These are phyloP conservation scores for Croton setiger DNA, from an alignment of 441 rosid species.

Conservation along the genomic window DNA sequence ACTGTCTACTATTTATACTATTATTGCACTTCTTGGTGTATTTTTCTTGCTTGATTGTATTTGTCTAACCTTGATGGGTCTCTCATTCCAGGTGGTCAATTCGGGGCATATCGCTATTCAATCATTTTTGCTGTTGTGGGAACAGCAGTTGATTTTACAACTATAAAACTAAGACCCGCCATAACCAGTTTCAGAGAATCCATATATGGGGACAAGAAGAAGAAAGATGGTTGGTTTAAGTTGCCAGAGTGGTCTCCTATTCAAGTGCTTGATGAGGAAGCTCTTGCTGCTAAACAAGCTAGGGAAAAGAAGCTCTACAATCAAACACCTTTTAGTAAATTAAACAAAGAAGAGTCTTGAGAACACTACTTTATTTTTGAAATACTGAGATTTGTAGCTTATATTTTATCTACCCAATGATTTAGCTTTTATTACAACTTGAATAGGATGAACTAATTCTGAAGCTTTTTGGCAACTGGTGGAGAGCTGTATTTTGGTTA, in stretches of 20 bases:
- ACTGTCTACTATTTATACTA: neutral
- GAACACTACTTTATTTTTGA: neutral
- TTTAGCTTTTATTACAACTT: constrained; percentile 6
- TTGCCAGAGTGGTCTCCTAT: constrained; percentile 91
- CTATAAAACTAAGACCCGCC: constrained; percentile 44
- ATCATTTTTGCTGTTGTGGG: constrained; percentile 60
- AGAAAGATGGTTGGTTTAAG: constrained; percentile 38
- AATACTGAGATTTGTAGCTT: neutral
- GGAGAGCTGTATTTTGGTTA: neutral
- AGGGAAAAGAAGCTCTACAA: constrained; percentile 48
- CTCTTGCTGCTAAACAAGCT: constrained; percentile 68
- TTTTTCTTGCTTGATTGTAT: neutral
- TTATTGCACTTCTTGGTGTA: neutral
- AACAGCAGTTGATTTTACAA: constrained; percentile 53
- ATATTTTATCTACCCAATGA: neutral
- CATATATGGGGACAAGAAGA: constrained; percentile 18
- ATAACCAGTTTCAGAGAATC: constrained; percentile 34
- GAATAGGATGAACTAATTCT: neutral
- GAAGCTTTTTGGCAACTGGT: neutral
- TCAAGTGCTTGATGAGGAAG: constrained; percentile 77
- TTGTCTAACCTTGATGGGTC: too few relatives aligned
- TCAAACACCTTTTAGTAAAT: constrained; percentile 42
- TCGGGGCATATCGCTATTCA: constrained; percentile 75
- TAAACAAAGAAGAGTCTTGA: constrained; percentile 67
- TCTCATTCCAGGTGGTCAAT: constrained; percentile 52